phyloP scores from a whole-genome alignment of 192 early-diverging fungal species.

The Podila epigama region DNA sequence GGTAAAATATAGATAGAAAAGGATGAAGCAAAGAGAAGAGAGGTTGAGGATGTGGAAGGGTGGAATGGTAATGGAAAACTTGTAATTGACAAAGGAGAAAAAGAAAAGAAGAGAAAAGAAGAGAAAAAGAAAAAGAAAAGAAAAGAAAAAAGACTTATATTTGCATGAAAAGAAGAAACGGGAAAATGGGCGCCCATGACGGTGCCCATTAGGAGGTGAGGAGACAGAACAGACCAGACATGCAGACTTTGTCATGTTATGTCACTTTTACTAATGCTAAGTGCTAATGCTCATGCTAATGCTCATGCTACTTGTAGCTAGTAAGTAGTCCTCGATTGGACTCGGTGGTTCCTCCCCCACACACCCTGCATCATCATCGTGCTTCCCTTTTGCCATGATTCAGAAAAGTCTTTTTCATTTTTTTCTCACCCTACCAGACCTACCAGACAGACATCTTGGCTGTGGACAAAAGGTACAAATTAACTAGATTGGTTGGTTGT shows the following conservation, averaged over 20 bases:
- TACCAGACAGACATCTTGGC: too few relatives aligned
- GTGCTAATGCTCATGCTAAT: not conserved
- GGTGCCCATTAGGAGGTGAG: not conserved
- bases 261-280: not conserved
- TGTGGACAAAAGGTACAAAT: too few relatives aligned
- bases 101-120: not conserved
- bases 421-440: not conserved
- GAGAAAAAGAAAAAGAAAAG: not conserved
- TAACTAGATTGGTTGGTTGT: too few relatives aligned
- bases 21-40: not conserved
- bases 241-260: not conserved
- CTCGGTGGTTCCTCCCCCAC: not conserved
- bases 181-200: not conserved
- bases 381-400: not conserved
- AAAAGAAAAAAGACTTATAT: not conserved
- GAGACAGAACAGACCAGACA: not conserved
- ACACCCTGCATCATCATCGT: not conserved
- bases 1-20: not conserved
- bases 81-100: not conserved
- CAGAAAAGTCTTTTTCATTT: not conserved
- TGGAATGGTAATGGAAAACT: not conserved
- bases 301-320: conserved; percentile 1
- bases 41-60: not conserved
- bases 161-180: not conserved
- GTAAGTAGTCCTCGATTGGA: not conserved